These are phyloP conservation scores for Geotrichum klebahnii DNA, from an alignment of 1,139 yeast genomes.

Conservation along the genomic window DNA sequence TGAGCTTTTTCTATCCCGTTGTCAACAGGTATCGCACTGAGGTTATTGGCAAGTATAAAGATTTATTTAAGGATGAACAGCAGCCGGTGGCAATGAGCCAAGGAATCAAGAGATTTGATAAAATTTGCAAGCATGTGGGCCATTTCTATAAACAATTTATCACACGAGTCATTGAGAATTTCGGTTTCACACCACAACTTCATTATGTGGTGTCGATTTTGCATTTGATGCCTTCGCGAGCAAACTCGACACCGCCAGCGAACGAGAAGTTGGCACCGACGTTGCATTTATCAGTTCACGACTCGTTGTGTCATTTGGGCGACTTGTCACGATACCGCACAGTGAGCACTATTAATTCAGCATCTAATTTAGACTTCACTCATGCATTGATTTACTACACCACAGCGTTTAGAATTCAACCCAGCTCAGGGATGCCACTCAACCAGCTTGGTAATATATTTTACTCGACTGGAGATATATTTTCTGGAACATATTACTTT, in stretches of 20 bases:
- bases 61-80: neutral
- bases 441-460: constrained; percentile 23
- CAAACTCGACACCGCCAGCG: neutral
- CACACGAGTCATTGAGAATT: constrained; percentile 22
- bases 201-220: constrained; percentile 15
- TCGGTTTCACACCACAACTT: constrained; percentile 23
- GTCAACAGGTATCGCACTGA: constrained; percentile 21
- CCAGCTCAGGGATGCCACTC: constrained; percentile 22
- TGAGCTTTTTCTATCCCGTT: constrained; percentile 18
- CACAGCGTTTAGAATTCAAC: constrained; percentile 24
- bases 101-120: constrained; percentile 22
- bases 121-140: constrained; percentile 25
- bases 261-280: constrained; percentile 10
- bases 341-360: neutral
- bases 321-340: constrained; percentile 28
- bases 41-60: constrained; percentile 2
- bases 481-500: constrained; percentile 23
- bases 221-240: constrained; percentile 6
- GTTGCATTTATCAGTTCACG: constrained; percentile 18
- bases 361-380: constrained; percentile 15
- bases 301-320: constrained; percentile 26
- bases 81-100: constrained; percentile 19
- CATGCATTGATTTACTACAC: constrained; percentile 28
- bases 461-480: constrained; percentile 20
- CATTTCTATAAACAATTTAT: constrained; percentile 24